Evolutionary conservation across 2,329 filamentous ascomycete genomes (phyloP).

Genomic region (Aspergillus persii): DNA sequence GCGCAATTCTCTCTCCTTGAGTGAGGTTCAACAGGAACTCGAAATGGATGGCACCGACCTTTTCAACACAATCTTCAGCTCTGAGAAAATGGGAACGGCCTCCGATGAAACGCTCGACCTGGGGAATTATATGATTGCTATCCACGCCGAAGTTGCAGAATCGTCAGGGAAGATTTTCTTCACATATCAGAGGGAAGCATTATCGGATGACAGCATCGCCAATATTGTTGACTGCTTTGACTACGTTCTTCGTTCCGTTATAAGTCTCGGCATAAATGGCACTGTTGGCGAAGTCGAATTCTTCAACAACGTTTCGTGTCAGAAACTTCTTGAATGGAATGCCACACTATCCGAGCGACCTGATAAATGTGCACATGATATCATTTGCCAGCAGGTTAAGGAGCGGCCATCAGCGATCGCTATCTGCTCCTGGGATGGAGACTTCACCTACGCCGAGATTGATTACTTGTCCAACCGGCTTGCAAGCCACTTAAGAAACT

Average conservation of each 20-base stretch:
- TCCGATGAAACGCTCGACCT: slow-evolving; percentile 10
- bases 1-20: slow-evolving; percentile 21
- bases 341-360: slow-evolving; percentile 25
- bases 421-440: slow-evolving; percentile 36
- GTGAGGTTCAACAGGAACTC: slow-evolving; percentile 26
- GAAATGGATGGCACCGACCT: slow-evolving; percentile 22
- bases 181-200: slow-evolving; percentile 49
- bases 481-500: slow-evolving; percentile 34
- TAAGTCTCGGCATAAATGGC: slow-evolving; percentile 14
- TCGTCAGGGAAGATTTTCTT: slow-evolving; percentile 51
- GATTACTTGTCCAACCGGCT: slow-evolving; percentile 38
- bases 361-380: slow-evolving; percentile 36
- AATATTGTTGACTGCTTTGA: slow-evolving; percentile 35
- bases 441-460: slow-evolving; percentile 38
- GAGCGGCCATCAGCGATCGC: slow-evolving; percentile 26
- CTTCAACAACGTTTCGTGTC: slow-evolving; percentile 29
- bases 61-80: slow-evolving; percentile 33
- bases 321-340: slow-evolving; percentile 37
- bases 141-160: slow-evolving; percentile 28
- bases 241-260: slow-evolving; percentile 30
- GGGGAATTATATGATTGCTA: slow-evolving; percentile 24
- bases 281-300: slow-evolving; percentile 30
- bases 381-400: slow-evolving; percentile 33
- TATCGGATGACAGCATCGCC: slow-evolving; percentile 40
- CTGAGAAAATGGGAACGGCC: not conserved